Evolutionary conservation across 2,329 filamentous ascomycete genomes (phyloP).

Genomic region (Colletotrichum cereale): DNA sequence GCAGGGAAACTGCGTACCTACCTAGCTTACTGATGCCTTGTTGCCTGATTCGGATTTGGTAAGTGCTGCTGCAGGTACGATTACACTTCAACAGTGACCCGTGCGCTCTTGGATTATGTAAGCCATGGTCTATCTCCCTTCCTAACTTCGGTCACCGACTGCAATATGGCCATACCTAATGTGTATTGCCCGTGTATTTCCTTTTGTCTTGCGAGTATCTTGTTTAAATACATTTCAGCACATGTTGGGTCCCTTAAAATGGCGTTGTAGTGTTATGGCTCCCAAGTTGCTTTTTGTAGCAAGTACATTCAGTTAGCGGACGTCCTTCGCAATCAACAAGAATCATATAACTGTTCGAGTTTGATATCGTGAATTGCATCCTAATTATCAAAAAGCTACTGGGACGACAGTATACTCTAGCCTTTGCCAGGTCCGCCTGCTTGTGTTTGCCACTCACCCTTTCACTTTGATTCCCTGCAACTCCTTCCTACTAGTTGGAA

Average conservation of each 20-base stretch:
- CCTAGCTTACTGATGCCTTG: conserved; percentile 41
- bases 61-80: conserved; percentile 35
- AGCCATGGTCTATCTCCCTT: neutral
- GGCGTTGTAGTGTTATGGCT: neutral
- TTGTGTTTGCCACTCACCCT: conserved; percentile 13
- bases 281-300: neutral
- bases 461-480: conserved; percentile 8
- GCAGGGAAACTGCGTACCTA: conserved; percentile 41
- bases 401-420: neutral
- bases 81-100: neutral
- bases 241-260: too few relatives aligned
- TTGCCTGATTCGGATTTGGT: conserved; percentile 37
- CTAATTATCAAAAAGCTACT: neutral
- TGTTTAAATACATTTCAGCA: neutral
- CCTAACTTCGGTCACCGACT: too few relatives aligned
- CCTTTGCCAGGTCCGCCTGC: conserved; percentile 17
- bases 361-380: conserved; percentile 6
- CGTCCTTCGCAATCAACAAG: too few relatives aligned
- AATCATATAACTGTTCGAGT: neutral
- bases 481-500: conserved; percentile 12
- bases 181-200: neutral
- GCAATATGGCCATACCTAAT: neutral
- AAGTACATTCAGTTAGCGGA: neutral
- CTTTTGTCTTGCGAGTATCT: too few relatives aligned
- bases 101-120: conserved; percentile 12